Base-by-base conservation (phyloP, 1,139 yeast genomes). In the Hansenula sp. region DNA sequence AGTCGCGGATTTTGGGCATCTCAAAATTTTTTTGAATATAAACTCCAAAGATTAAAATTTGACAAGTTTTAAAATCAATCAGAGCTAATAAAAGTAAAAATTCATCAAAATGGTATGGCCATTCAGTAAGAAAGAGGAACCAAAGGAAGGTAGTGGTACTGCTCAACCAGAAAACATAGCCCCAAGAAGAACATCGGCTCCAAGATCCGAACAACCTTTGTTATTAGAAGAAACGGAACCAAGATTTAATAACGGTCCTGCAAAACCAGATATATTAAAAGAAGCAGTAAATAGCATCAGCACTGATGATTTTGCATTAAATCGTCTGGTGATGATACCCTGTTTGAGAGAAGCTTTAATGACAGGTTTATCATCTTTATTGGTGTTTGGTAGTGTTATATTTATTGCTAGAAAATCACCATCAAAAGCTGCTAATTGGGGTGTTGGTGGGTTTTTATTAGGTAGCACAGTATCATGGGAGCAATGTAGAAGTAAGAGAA, bases 401-500 rank as follows among this genome's bases (percentile, higher is more conserved):
- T 80, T 84, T 48, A 59, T 83, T 33, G 79, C 85, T 43, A 87
- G 85, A 53, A 81, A 84, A 54, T 77, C 82, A 34, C 71, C 83
- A 1, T 60, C 69, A 8, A 74, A 76, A 50, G 81, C 94, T 1
- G 68, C 80, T 29, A 87, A 90, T 62, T 91, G 97, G 96, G 83
- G 84, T 6, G 73, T 87, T 41, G 86, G 88, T 38, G 96, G 95
- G 4, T 79, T 90, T 52, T 66, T 87, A 49, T 63, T 89, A 32
- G 97, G 96, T 1, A 81, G 88, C 42, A 73, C 86, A 1, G 82
- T 87, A 32, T 88, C 96, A 1, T 91, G 96, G 96, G 96, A 91
- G 62, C 96, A 88, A 63, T 91, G 98, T 62, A 72, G 96, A 47
- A 75, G 81, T 41, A 74, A 80, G 44, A 71, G 96, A 60, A 72